phyloP scores from a whole-genome alignment of 345 rosid genomes.

The Cardamine resedifolia region DNA sequence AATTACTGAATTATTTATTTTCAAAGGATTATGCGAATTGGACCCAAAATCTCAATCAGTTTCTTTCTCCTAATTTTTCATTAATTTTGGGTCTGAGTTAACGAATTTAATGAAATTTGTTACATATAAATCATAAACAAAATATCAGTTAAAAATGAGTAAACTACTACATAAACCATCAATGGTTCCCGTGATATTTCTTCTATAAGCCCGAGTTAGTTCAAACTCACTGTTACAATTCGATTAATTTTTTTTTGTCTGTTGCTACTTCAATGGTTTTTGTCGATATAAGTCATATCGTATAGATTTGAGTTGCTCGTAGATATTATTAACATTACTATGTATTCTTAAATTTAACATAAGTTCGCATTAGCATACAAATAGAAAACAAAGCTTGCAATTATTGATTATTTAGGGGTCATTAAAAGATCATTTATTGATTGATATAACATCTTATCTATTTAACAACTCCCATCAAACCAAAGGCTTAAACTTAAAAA shows the following conservation, averaged over 20 bases:
- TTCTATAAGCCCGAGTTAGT: not conserved
- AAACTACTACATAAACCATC: not conserved
- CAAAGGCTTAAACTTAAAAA: conserved; percentile 38
- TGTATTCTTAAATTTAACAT: not conserved
- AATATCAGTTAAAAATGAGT: not conserved
- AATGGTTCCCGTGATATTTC: too few species aligned
- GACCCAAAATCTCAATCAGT: not conserved
- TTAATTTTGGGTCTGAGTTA: too few species aligned
- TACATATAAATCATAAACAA: not conserved
- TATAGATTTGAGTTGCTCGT: not conserved
- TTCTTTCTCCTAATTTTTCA: too few species aligned
- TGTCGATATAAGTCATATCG: not conserved
- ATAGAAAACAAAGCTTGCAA: not conserved
- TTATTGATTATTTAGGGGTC: conserved; percentile 20
- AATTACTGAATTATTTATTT: not conserved
- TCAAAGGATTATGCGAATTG: not conserved
- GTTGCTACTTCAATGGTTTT: not conserved
- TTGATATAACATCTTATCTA: conserved; percentile 35
- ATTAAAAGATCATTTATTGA: conserved; percentile 22
- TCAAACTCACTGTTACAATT: not conserved
- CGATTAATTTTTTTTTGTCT: not conserved
- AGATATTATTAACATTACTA: not conserved
- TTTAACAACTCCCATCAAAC: conserved; percentile 28
- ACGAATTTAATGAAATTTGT: not conserved
- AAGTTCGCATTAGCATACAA: not conserved